A percentile compares a stretch with the other conserved stretches of the same genome.
These are phyloP conservation scores for Candida jianshihensis DNA, from an alignment of 805 yeast species.

Conservation along the genomic window DNA sequence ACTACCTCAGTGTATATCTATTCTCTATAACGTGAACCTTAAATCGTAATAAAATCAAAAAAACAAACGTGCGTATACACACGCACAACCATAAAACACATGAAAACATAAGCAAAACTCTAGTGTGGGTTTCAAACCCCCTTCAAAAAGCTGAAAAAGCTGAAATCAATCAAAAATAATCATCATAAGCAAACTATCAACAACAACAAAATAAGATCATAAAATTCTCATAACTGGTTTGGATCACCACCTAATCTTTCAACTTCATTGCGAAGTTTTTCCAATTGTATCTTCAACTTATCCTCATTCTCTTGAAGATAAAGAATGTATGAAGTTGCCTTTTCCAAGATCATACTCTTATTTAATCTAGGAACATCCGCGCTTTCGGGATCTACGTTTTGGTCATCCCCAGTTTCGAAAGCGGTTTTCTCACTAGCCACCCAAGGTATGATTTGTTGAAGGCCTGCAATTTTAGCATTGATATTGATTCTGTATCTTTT, in stretches of 20 bases:
- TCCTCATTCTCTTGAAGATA: conserved; percentile 44
- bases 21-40: conserved; percentile 7
- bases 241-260: conserved; percentile 18
- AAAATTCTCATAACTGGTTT: neutral
- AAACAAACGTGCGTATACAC: neutral
- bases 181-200: too few species aligned
- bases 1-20: too few species aligned
- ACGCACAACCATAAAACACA: neutral
- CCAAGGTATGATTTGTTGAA: conserved; percentile 64
- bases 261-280: conserved; percentile 21
- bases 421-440: conserved; percentile 57
- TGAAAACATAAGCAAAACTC: neutral
- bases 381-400: conserved; percentile 4
- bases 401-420: conserved; percentile 37
- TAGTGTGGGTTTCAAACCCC: too few species aligned
- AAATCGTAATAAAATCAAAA: neutral
- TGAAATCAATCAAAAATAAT: too few species aligned
- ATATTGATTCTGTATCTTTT: conserved; percentile 66
- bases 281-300: conserved; percentile 27
- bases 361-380: conserved; percentile 38
- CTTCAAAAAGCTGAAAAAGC: too few species aligned
- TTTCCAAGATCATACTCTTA: conserved; percentile 61
- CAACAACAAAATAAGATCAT: neutral
- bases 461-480: conserved; percentile 61
- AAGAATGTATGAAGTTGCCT: conserved; percentile 56